Evolutionary conservation across 371 early-diverging fungal species (phyloP), one percentile per base, ranked within the genome.

Genomic region (Fennellomyces sp.): DNA sequence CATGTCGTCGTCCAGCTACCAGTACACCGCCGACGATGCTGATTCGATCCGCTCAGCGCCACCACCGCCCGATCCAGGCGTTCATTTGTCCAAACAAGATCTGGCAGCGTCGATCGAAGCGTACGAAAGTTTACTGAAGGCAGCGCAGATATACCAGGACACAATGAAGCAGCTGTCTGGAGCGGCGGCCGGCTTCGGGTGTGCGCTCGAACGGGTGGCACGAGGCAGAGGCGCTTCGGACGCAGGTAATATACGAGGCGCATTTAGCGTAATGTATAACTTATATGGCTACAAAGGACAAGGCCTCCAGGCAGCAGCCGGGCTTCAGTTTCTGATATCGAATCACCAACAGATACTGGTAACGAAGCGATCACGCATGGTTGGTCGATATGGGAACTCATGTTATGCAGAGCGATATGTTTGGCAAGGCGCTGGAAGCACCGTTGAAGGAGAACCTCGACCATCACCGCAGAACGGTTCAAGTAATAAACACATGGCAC

Each of bases 271-370:
- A 39, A 39, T 39, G 17, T 21, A 12, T 45, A 7, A 5, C n/a
- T 17, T 10, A 0, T 45, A 5, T 5, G 1, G 17, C 8, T 23
- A 28, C n/a, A 50, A 26, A 82, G 79, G 78, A 19, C 72, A 76
- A 41, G 74, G 77, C 26, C 60, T 83, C 7, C 83, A 83, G 50
- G 80, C 83, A 2, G 80, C 80, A 12, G 76, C 83, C n/a, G 83
- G 83, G 27, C 66, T 83, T 30, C 83, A 83, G 45, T 74, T 75
- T 28, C 55, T 83, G 36, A 75, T 78, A 61, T 83, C 83, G 47
- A 83, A 83, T 65, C 83, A 83, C 62, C 80, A 83, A 41, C 83
- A 80, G 52, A 69, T 83, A 31, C 66, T 83, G 71, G 83, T 82
- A 77, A 65, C 55, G 6, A 42, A 7, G 25, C 17, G n/a, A n/a